Conservation (phyloP, 768 basidiomycete species). For the Mycena capillaripes region DNA sequence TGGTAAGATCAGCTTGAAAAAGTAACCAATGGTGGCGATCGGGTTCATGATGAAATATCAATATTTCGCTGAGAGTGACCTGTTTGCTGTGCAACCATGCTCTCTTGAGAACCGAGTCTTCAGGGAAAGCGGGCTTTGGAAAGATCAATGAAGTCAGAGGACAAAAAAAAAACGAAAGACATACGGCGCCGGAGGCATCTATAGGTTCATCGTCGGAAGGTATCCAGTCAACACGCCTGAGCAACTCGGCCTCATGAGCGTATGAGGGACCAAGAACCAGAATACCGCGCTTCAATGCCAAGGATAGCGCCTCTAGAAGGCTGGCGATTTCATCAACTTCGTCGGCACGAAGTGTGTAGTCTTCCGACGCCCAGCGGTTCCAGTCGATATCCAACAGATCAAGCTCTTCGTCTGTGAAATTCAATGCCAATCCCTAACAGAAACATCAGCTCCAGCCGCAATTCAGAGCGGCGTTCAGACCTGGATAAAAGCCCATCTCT, state of each 20-base stretch:
- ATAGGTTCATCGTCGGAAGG: constrained; percentile 6
- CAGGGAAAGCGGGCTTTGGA: background rate
- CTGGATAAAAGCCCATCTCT: too few relatives aligned
- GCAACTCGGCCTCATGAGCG: background rate
- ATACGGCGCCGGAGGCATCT: background rate
- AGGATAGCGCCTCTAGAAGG: background rate
- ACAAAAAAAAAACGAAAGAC: background rate
- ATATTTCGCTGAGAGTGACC: background rate
- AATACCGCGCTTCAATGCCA: background rate
- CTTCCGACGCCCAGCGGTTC: background rate
- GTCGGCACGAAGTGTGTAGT: background rate
- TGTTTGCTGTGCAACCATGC: constrained; percentile 5
- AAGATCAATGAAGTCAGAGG: background rate
- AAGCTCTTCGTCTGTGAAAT: background rate
- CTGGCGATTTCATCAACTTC: background rate
- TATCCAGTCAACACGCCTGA: background rate
- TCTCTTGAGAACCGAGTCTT: background rate
- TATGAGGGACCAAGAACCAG: background rate
- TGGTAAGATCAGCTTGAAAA: background rate
- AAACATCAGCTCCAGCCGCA: too few relatives aligned
- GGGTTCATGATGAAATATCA: constrained; percentile 4
- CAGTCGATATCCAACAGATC: constrained; percentile 13
- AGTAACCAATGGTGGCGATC: constrained; percentile 12
- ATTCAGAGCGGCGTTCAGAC: too few relatives aligned
- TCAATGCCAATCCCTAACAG: too few relatives aligned